A percentile compares a stretch with the other conserved stretches of the same genome.
Evolutionary conservation across 805 yeast genomes (phyloP).

Genomic region (Saccharomycopsis olivae): DNA sequence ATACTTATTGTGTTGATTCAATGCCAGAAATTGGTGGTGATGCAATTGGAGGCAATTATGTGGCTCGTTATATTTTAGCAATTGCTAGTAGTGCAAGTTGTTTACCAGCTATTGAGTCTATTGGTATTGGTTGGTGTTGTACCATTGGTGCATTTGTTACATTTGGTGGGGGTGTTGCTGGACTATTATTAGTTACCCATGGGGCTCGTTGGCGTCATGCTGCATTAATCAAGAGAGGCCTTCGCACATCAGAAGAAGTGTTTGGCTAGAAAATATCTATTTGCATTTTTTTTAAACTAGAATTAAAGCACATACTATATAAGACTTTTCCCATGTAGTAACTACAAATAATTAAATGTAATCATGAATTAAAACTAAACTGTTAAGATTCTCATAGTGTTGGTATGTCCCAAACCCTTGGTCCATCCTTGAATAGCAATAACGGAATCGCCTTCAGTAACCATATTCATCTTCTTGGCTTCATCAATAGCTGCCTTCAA

Average conservation of each 20-base stretch:
- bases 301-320: too few species aligned
- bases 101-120: slow-evolving; percentile 32
- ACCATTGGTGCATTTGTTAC: slow-evolving; percentile 37
- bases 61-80: slow-evolving; percentile 38
- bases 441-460: slow-evolving; percentile 77
- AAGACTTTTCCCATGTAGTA: too few species aligned
- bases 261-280: neutral
- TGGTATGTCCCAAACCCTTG: slow-evolving; percentile 97
- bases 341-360: too few species aligned
- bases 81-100: slow-evolving; percentile 43
- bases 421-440: slow-evolving; percentile 98
- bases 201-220: slow-evolving; percentile 30
- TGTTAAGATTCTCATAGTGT: slow-evolving; percentile 87
- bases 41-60: slow-evolving; percentile 45
- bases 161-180: slow-evolving; percentile 28
- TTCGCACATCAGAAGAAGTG: slow-evolving; percentile 1
- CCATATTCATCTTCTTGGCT: slow-evolving; percentile 79
- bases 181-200: slow-evolving; percentile 26
- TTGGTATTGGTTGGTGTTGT: slow-evolving; percentile 49
- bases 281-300: neutral
- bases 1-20: slow-evolving; percentile 49
- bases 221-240: slow-evolving; percentile 5
- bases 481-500: slow-evolving; percentile 85
- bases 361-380: too few species aligned
- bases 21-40: slow-evolving; percentile 45